phyloP scores from a whole-genome alignment of 2,329 filamentous ascomycete genomes.

The Didymella lethalis region DNA sequence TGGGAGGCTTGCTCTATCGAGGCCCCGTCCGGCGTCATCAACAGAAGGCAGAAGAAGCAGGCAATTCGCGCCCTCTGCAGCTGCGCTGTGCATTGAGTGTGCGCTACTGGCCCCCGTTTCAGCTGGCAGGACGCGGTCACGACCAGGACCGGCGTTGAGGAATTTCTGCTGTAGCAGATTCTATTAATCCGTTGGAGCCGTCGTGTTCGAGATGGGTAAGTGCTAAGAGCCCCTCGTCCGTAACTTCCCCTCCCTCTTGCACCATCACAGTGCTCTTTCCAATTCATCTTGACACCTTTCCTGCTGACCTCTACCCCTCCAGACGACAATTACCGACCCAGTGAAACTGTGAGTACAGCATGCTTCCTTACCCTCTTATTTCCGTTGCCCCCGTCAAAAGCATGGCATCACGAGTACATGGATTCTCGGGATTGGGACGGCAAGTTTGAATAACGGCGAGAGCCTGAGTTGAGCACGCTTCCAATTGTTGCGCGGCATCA shows the following conservation, averaged over 20 bases:
- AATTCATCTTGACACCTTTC: slow-evolving; percentile 26
- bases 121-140: slow-evolving; percentile 39
- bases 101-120: slow-evolving; percentile 40
- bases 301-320: slow-evolving; percentile 30
- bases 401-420: slow-evolving; percentile 2
- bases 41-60: slow-evolving; percentile 42
- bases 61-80: slow-evolving; percentile 45
- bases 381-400: slow-evolving; percentile 6
- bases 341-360: slow-evolving; percentile 33
- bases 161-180: slow-evolving; percentile 35
- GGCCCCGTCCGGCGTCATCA: slow-evolving; percentile 43
- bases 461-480: background rate
- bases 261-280: slow-evolving; percentile 37
- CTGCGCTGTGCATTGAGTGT: slow-evolving; percentile 33
- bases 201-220: slow-evolving; percentile 40
- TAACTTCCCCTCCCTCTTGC: slow-evolving; percentile 27
- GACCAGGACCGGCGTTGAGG: slow-evolving; percentile 32
- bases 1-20: slow-evolving; percentile 41
- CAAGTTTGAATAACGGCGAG: background rate
- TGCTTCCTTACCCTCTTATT: slow-evolving; percentile 17
- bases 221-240: slow-evolving; percentile 31
- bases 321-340: slow-evolving; percentile 41
- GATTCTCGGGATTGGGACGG: background rate
- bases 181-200: slow-evolving; percentile 31
- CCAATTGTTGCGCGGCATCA: background rate